Evolutionary conservation across 805 yeast genomes (phyloP).

Genomic region (Myxozyma neglecta): DNA sequence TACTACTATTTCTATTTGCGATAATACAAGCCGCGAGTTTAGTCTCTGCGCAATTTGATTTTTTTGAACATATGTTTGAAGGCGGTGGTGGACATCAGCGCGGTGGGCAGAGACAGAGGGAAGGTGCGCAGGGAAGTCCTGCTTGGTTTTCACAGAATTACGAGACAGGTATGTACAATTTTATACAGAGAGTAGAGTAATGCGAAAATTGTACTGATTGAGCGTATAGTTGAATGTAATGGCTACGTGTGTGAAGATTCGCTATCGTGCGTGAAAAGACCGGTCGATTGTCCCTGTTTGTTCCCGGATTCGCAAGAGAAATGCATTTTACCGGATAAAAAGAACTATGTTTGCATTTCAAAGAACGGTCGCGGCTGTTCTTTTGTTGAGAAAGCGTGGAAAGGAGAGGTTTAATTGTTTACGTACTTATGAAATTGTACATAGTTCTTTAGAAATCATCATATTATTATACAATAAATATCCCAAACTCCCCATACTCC

Average conservation of each 20-base stretch:
- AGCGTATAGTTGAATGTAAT: constrained; percentile 49
- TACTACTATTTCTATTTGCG: neutral
- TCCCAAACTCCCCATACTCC: neutral
- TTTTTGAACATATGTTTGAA: constrained; percentile 32
- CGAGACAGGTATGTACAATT: constrained; percentile 20
- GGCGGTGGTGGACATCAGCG: constrained; percentile 7
- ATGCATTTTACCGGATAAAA: constrained; percentile 70
- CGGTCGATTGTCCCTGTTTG: constrained; percentile 84
- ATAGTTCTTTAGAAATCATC: too few species aligned
- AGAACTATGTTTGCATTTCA: constrained; percentile 75
- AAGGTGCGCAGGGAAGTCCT: constrained; percentile 23
- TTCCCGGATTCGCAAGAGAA: constrained; percentile 82
- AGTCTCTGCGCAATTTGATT: constrained; percentile 28
- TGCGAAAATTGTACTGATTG: neutral
- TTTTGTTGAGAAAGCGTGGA: constrained; percentile 75
- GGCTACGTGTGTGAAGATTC: constrained; percentile 83
- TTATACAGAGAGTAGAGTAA: neutral
- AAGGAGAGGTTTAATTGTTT: constrained; percentile 49
- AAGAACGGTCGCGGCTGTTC: constrained; percentile 74
- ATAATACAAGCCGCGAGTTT: constrained; percentile 19
- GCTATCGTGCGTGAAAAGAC: constrained; percentile 65
- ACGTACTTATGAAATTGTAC: too few species aligned
- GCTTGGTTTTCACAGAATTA: constrained; percentile 26
- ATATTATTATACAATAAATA: neutral
- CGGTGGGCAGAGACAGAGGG: neutral